These are phyloP conservation scores for Nicotiana undulata DNA, from an alignment of 257 asterid genomes.

Conservation along the genomic window DNA sequence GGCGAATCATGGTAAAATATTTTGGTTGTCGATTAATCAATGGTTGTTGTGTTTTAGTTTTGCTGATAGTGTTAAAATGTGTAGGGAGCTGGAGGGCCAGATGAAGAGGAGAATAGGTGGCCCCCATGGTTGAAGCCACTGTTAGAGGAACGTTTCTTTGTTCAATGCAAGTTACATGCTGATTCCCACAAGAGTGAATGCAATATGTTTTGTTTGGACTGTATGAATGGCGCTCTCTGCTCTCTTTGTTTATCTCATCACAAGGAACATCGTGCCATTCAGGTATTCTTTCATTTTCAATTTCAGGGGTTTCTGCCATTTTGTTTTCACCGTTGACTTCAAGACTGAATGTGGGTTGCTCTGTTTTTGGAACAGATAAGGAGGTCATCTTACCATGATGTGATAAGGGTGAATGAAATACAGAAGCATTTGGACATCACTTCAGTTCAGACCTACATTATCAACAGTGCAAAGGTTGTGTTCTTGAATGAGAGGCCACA, in stretches of 20 bases:
- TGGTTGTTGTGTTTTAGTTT: neutral
- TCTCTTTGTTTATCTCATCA: constrained; percentile 43
- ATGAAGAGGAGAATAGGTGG: constrained; percentile 65
- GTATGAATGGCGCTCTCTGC: constrained; percentile 52
- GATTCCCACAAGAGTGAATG: constrained; percentile 61
- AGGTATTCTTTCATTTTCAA: constrained; percentile 21
- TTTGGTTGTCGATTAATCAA: neutral
- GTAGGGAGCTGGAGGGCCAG: constrained; percentile 72
- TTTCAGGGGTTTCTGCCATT: neutral
- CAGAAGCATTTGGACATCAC: constrained; percentile 70
- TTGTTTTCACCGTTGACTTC: constrained; percentile 36
- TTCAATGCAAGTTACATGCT: constrained; percentile 45
- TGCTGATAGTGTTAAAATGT: neutral
- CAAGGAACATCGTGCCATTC: constrained; percentile 51
- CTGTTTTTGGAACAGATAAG: constrained; percentile 45
- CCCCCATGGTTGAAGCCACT: constrained; percentile 55
- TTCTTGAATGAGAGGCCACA: constrained; percentile 83
- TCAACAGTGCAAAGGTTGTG: constrained; percentile 78
- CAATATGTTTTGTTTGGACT: constrained; percentile 56
- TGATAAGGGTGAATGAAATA: constrained; percentile 68
- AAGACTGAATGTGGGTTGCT: neutral
- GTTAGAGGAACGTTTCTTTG: constrained; percentile 39
- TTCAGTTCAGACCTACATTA: constrained; percentile 67
- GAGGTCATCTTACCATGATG: constrained; percentile 91
- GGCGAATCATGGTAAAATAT: constrained; percentile 60